These are phyloP conservation scores for Cordyceps tenuipes DNA, from an alignment of 2,329 filamentous ascomycete species.

Conservation along the genomic window DNA sequence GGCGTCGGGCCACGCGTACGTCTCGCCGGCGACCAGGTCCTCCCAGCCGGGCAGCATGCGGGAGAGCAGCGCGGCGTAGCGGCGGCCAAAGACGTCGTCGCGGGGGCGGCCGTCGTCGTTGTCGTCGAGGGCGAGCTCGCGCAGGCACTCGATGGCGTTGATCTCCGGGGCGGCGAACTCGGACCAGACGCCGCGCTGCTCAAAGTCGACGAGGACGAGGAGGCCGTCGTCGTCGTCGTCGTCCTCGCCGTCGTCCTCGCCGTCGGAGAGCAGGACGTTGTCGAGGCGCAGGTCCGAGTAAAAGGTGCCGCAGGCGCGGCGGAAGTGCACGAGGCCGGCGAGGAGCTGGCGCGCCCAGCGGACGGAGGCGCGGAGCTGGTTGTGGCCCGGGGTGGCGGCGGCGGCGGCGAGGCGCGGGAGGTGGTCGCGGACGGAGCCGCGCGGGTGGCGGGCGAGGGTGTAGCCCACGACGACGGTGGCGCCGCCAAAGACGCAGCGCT, in stretches of 20 bases:
- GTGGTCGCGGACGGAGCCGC: conserved; percentile 47
- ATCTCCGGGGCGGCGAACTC: conserved; percentile 54
- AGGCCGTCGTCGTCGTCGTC: too few species aligned
- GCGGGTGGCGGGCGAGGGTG: conserved; percentile 43
- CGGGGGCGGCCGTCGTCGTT: conserved; percentile 32
- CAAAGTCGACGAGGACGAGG: conserved; percentile 53
- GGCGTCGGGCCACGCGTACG: conserved; percentile 36
- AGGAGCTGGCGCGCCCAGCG: conserved; percentile 48
- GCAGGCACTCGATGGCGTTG: conserved; percentile 49
- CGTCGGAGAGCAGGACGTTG: conserved; percentile 44
- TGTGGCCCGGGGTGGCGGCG: conserved; percentile 31
- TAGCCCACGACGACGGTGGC: conserved; percentile 50
- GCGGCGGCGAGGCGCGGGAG: conserved; percentile 44
- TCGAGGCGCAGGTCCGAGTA: conserved; percentile 54
- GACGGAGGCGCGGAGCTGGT: conserved; percentile 37
- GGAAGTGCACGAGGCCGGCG: conserved; percentile 42
- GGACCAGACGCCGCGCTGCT: conserved; percentile 55
- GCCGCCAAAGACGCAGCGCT: conserved; percentile 45
- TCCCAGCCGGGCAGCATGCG: conserved; percentile 41
- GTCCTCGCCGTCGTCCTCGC: conserved; percentile 33
- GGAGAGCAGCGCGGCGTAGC: conserved; percentile 34
- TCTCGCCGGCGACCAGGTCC: conserved; percentile 29
- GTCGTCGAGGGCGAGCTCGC: conserved; percentile 43
- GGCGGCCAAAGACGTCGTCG: conserved; percentile 23
- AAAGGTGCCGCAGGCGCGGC: conserved; percentile 36